A percentile compares a stretch with the other conserved stretches of the same genome.
phyloP scores from a whole-genome alignment of 331 rosid genomes.

The Telfairia occidentalis region DNA sequence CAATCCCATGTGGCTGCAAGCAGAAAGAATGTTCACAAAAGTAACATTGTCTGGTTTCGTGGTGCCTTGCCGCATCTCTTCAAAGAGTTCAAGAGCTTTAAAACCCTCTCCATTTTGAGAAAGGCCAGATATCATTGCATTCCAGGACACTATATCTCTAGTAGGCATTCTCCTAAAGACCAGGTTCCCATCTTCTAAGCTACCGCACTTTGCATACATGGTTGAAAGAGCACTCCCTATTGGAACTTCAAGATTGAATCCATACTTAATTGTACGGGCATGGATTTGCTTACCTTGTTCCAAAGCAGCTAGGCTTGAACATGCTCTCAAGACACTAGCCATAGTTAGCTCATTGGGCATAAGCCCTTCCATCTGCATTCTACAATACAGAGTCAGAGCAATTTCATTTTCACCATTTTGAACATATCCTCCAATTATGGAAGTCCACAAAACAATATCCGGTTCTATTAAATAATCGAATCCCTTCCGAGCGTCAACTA shows the following conservation, averaged over 20 bases:
- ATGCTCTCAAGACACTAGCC: conserved; percentile 72
- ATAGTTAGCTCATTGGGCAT: conserved; percentile 66
- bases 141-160: conserved; percentile 68
- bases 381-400: conserved; percentile 51
- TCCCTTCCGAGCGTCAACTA: conserved; percentile 54
- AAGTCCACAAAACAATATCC: conserved; percentile 81
- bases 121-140: conserved; percentile 90
- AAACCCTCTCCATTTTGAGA: conserved; percentile 64
- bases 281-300: conserved; percentile 91
- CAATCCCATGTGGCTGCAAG: conserved; percentile 83
- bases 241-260: conserved; percentile 58
- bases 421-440: conserved; percentile 70
- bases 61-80: conserved; percentile 54
- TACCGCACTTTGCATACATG: conserved; percentile 85
- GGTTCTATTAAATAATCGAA: conserved; percentile 52
- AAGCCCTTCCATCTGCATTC: conserved; percentile 60
- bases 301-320: conserved; percentile 68
- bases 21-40: conserved; percentile 62
- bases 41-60: conserved; percentile 54
- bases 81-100: conserved; percentile 59
- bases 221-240: conserved; percentile 85
- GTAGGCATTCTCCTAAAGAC: conserved; percentile 54
- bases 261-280: conserved; percentile 46
- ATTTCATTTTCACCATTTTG: conserved; percentile 67
- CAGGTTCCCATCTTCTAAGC: conserved; percentile 45